These are phyloP conservation scores for Penicillium sp. DNA, from an alignment of 2,329 filamentous ascomycete species.

Conservation along the genomic window DNA sequence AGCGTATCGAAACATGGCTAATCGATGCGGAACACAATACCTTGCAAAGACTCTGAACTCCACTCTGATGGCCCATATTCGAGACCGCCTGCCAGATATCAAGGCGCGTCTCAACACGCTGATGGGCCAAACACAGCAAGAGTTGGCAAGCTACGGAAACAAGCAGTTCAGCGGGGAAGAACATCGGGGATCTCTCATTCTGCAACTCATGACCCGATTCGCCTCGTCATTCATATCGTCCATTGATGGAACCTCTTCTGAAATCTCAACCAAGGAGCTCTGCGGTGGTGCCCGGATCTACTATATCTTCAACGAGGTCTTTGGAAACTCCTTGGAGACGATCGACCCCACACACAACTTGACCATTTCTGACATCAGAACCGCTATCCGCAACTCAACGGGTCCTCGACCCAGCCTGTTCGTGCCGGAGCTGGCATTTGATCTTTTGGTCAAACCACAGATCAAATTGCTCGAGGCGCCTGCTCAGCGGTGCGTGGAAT, in stretches of 20 bases:
- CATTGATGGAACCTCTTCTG: conserved; percentile 96
- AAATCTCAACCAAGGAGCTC: conserved; percentile 97
- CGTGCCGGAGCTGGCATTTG: conserved; percentile 96
- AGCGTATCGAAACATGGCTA: conserved; percentile 94
- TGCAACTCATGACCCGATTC: conserved; percentile 98
- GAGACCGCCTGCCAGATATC: conserved; percentile 93
- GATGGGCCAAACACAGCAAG: conserved; percentile 99
- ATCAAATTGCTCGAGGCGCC: conserved; percentile 96
- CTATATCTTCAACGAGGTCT: conserved; percentile 99
- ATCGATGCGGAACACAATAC: conserved; percentile 88
- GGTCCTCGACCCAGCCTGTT: conserved; percentile 94
- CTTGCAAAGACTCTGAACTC: conserved; percentile 92
- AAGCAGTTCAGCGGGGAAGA: conserved; percentile 98
- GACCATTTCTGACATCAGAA: conserved; percentile 91
- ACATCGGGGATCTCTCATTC: conserved; percentile 88
- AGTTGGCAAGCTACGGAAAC: conserved; percentile 95
- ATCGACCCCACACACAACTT: conserved; percentile 97
- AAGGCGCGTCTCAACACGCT: conserved; percentile 96
- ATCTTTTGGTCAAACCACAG: conserved; percentile 95
- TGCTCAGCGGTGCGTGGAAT: conserved; percentile 92
- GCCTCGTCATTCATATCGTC: conserved; percentile 97
- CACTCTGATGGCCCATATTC: conserved; percentile 94
- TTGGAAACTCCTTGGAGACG: conserved; percentile 91
- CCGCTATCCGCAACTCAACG: conserved; percentile 96
- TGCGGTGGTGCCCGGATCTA: conserved; percentile 95